Evolutionary conservation across 2,329 filamentous ascomycete genomes (phyloP), one percentile per base, ranked within the genome.

Genomic region (Pyrenochaeta sp.): DNA sequence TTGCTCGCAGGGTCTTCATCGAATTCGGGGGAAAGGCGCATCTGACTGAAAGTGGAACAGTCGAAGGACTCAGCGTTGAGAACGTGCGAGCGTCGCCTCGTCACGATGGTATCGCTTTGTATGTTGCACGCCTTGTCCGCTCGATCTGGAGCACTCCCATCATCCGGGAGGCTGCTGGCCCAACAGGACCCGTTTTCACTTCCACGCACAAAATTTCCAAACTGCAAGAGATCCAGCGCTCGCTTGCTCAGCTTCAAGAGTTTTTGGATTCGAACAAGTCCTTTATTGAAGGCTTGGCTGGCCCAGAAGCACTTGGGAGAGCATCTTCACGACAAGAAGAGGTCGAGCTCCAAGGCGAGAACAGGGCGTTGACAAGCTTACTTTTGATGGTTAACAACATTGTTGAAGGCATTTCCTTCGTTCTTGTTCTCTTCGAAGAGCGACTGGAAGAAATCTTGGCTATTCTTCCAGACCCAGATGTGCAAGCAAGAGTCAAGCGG

Each of bases 401-500:
- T 26, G 92, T 94, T 6, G 94, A 99, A 69, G 94, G 94, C 3
- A 96, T 99, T 37, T 96, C 93, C 0, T 99, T 99, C 60, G 90
- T 96, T 3, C 80, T 93, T 15, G 94, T 96, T 66, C 80, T 99
- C 1, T 97, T 97, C 49, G 93, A 97, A 55, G 93, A 99, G 77
- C 85, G 88, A 8, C 86, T 96, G 4, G 85, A 90, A 29, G 93
- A 99, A 50, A 96, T 97, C 32, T 86, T 92, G 54, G 77, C 85
- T 4, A 80, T 89, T 4, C 78, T 99, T 4, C 85, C 91, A 6
- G 87, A 60, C 30, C 51, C 89, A 3, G 74, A 80, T 0, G 81
- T 86, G 1, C 86, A 87, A 47, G 80, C 86, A 53, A 82, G 85
- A 46, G 84, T 96, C 38, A 81, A 83, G 45, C 82, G 86, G 23